phyloP scores from a whole-genome alignment of 2,329 filamentous ascomycete species.

The Paecilomyces niveus region DNA sequence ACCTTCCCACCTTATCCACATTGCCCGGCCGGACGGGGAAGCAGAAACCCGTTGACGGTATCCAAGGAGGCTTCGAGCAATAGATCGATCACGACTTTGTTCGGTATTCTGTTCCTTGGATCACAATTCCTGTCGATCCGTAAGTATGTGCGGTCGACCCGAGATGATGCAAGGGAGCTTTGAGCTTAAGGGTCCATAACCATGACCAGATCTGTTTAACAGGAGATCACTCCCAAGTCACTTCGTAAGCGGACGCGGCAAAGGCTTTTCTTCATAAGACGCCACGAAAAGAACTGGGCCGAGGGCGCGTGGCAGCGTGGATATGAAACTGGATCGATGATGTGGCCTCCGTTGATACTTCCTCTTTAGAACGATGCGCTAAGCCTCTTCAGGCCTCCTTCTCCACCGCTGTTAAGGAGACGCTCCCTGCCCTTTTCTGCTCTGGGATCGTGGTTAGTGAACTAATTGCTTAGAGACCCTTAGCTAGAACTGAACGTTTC shows the following conservation, averaged over 20 bases:
- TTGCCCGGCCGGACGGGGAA: background rate
- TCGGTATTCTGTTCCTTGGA: too few relatives aligned
- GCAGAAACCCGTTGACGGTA: background rate
- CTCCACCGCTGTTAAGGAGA: background rate
- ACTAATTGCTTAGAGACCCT: background rate
- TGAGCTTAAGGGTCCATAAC: background rate
- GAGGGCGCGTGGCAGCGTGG: background rate
- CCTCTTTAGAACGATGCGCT: background rate
- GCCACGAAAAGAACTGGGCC: background rate
- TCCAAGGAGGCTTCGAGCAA: background rate
- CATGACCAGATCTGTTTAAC: background rate
- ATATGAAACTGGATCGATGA: background rate
- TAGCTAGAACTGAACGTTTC: background rate
- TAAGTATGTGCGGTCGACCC: background rate
- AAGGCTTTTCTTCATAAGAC: background rate
- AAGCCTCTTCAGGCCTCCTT: background rate
- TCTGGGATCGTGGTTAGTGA: background rate
- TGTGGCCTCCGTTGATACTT: background rate
- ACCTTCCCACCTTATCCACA: background rate
- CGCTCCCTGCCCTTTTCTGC: background rate
- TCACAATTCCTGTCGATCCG: background rate
- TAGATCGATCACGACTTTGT: background rate
- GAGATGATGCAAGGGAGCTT: background rate
- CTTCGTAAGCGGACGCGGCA: background rate
- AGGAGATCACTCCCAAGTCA: background rate